Conservation (phyloP, 2,329 filamentous ascomycete genomes). For the Pseudogymnoascus sp. region DNA sequence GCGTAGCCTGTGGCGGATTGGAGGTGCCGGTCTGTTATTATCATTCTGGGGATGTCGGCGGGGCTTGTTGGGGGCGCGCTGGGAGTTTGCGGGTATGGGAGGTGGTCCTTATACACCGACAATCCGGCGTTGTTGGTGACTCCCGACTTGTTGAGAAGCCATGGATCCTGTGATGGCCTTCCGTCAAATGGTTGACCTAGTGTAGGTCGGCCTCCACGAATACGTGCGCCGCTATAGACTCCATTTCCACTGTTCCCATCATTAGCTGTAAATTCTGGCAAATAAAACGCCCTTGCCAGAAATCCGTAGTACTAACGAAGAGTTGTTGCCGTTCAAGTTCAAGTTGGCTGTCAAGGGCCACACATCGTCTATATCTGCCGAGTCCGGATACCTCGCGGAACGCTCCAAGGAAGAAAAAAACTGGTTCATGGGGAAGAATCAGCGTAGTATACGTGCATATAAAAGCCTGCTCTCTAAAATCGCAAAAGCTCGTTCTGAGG, state of each 20-base stretch:
- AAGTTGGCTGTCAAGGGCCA: not conserved
- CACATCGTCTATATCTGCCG: constrained; percentile 7
- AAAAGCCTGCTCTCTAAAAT: not conserved
- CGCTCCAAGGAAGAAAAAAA: not conserved
- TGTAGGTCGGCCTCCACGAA: not conserved
- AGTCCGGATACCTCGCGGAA: not conserved
- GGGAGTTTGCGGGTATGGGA: not conserved
- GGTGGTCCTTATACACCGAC: not conserved
- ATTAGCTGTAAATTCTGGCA: not conserved
- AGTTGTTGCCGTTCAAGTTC: not conserved
- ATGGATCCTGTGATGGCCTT: not conserved
- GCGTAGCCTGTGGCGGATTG: constrained; percentile 42
- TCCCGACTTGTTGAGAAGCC: not conserved
- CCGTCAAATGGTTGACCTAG: not conserved
- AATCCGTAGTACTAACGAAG: not conserved
- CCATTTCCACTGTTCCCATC: not conserved
- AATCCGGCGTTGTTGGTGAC: not conserved
- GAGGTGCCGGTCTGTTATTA: constrained; percentile 20
- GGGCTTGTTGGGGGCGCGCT: constrained; percentile 15
- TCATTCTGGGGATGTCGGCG: constrained; percentile 24
- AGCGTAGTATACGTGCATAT: constrained; percentile 2
- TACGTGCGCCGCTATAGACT: not conserved
- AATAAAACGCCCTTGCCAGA: not conserved
- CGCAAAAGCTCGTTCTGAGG: not conserved
- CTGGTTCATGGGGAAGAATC: not conserved